Evolutionary conservation across 2,329 filamentous ascomycete genomes (phyloP).

Genomic region (Diplodia mutila): DNA sequence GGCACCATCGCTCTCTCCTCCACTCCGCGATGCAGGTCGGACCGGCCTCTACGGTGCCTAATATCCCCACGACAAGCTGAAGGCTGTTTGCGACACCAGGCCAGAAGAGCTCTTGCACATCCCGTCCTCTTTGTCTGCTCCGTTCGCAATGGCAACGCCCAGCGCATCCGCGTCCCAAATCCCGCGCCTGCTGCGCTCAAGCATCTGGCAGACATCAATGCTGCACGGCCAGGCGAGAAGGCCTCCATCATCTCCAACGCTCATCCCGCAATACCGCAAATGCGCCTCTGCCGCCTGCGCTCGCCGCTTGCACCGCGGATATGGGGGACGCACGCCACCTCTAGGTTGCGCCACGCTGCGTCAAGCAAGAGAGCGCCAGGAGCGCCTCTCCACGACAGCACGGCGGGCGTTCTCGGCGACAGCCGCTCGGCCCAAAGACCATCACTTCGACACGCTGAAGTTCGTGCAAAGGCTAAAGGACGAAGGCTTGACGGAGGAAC

Average conservation of each 20-base stretch:
- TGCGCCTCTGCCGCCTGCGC: constrained; percentile 23
- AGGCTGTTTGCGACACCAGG: neutral
- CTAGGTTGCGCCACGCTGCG: no score
- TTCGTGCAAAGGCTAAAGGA: constrained; percentile 88
- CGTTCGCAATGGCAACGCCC: constrained; percentile 34
- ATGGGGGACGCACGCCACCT: neutral
- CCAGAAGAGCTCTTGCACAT: neutral
- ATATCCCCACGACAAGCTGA: no score
- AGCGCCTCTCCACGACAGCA: neutral
- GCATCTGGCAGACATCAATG: constrained; percentile 40
- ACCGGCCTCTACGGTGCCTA: neutral
- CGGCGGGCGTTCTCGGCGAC: constrained; percentile 68
- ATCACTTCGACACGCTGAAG: constrained; percentile 98
- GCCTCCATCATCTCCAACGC: constrained; percentile 15
- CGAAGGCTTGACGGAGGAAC: constrained; percentile 94
- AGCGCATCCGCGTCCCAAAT: constrained; percentile 36
- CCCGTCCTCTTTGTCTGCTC: neutral
- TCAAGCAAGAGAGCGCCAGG: neutral
- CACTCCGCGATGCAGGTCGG: neutral
- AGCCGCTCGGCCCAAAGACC: constrained; percentile 60
- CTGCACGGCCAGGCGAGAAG: constrained; percentile 30
- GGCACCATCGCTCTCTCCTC: constrained; percentile 3
- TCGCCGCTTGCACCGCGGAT: neutral
- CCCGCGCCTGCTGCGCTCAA: constrained; percentile 45
- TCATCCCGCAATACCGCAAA: constrained; percentile 27